A percentile compares a stretch with the other conserved stretches of the same genome.
Conservation (phyloP, 2,329 filamentous ascomycete species). For the Trichoderma lentiforme region DNA sequence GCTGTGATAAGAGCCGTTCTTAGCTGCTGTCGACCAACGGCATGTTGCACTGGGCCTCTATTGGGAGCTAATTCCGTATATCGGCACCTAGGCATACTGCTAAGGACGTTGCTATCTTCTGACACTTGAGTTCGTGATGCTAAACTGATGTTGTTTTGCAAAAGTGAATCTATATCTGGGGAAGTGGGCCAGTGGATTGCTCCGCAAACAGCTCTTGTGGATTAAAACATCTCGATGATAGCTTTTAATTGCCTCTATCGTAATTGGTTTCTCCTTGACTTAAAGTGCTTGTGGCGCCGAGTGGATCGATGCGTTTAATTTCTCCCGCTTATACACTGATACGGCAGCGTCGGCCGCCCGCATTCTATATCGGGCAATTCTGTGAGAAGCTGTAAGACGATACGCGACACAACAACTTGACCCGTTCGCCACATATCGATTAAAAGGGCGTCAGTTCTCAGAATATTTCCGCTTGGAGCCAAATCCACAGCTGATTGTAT, state of each 20-base stretch:
- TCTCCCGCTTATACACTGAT: background rate
- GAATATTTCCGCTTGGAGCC: conserved; percentile 3
- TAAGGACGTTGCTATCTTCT: background rate
- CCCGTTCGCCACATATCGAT: background rate
- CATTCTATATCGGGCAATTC: conserved; percentile 6
- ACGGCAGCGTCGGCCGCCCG: background rate
- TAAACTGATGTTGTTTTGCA: background rate
- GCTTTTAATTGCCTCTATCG: background rate
- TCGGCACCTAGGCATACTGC: background rate
- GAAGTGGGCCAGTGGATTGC: background rate
- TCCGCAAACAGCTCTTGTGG: background rate
- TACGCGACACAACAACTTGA: background rate
- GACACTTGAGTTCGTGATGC: background rate
- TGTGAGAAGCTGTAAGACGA: background rate
- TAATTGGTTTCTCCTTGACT: background rate
- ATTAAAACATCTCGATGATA: background rate
- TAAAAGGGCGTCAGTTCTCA: background rate
- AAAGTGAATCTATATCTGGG: background rate
- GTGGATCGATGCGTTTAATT: background rate
- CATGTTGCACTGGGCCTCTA: background rate
- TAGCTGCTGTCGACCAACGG: background rate
- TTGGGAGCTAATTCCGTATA: background rate
- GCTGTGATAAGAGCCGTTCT: background rate
- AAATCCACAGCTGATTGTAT: background rate
- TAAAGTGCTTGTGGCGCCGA: background rate